Evolutionary conservation across 495 filamentous ascomycete genomes (phyloP), one percentile per base, ranked within the genome.

Genomic region (Penicillium antarcticum): DNA sequence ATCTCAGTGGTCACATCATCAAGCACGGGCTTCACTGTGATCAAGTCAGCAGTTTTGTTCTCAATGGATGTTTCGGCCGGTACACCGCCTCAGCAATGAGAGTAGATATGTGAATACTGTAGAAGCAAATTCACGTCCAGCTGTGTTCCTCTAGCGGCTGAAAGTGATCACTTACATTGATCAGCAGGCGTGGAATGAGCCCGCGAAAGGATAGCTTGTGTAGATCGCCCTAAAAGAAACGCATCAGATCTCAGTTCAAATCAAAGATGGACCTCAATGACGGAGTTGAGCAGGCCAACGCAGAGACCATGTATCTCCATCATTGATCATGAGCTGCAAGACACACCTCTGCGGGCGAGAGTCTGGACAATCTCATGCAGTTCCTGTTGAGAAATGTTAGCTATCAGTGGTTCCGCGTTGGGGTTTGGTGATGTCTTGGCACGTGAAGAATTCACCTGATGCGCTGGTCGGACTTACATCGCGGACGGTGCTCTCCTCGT

Each of bases 151-250:
- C 18, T 23, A 11, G 21, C 24, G 9, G 21, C 3, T 38, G 0
- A 43, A 31, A 33, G 17, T 49, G 45, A 14, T 14, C 42, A 76
- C 83, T 61, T 75, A 96, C 92, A 75, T 46, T 95, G 80, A 24
- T 84, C 76, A 32, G 83, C 77, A 21, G 90, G 85, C 0, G 91
- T 95, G 4, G 90, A 94, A 68, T 98, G 94, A 31, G 91, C 88
- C 57, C 88, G 71, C n/a, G 92, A 91, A 39, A 97, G 81, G 40
- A 87, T 79, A 51, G 92, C 89, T 63, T 87, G 85, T 7, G 87
- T 86, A 49, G 78, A 81, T 53, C 89, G 80, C 18, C 76, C 76
- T 79, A 41, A 39, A 7, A 38, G 31, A 35, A 39, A 26, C 39
- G 32, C 23, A 40, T 60, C 32, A 57, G 45, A 47, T 41, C 50